phyloP scores from a whole-genome alignment of 768 basidiomycete species.

The Lactarius deliciosus region DNA sequence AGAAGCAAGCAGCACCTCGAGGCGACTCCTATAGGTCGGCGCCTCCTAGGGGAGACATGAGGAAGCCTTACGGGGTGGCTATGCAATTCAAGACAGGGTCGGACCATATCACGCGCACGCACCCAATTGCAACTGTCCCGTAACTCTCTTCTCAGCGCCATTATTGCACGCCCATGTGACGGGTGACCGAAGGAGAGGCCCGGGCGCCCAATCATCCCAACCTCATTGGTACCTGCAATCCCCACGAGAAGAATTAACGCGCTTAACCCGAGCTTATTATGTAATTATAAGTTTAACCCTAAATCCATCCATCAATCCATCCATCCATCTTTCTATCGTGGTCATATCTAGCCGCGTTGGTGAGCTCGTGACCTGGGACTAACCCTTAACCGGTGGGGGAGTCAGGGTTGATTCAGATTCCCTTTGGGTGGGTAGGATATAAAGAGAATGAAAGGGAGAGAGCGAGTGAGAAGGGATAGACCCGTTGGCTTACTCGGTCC shows the following conservation, averaged over 20 bases:
- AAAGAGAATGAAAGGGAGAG: background rate
- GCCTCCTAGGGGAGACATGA: conserved; percentile 19
- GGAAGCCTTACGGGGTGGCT: conserved; percentile 27
- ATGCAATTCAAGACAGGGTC: conserved; percentile 10
- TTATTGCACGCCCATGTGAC: conserved; percentile 22
- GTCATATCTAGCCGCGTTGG: conserved; percentile 25
- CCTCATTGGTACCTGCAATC: conserved; percentile 27
- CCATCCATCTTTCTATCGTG: conserved; percentile 17
- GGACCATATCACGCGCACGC: conserved; percentile 17
- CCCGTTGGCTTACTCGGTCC: conserved; percentile 13
- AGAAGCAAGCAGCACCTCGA: conserved; percentile 18
- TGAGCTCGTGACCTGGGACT: conserved; percentile 24
- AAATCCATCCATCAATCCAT: conserved; percentile 1
- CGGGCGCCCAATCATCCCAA: conserved; percentile 4
- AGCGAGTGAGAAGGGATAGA: conserved; percentile 1
- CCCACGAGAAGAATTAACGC: background rate
- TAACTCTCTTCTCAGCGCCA: conserved; percentile 17
- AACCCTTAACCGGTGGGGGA: conserved; percentile 23
- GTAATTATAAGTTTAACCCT: background rate
- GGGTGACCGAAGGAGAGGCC: background rate
- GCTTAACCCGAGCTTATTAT: background rate
- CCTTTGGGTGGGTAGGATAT: background rate
- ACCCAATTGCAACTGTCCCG: conserved; percentile 11
- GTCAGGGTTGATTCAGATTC: background rate
- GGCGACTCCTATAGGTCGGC: conserved; percentile 17